Evolutionary conservation across 108 stramenopile genomes (phyloP).

Genomic region (Chaetoceros muelleri): DNA sequence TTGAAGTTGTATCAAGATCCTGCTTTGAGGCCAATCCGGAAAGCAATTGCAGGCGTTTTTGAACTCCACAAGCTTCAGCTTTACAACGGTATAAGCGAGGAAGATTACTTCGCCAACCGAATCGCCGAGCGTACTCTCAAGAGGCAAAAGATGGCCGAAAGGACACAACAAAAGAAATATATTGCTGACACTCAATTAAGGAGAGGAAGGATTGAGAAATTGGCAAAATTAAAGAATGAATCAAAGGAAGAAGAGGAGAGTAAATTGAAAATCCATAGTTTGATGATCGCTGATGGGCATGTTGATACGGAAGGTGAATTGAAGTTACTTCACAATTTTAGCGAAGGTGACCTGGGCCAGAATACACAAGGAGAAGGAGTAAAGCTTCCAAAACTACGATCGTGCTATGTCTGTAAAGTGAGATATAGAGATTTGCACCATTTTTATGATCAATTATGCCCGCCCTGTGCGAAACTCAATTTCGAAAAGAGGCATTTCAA

Average conservation of each 20-base stretch:
- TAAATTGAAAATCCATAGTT: conserved; percentile 10
- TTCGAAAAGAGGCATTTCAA: conserved; percentile 70
- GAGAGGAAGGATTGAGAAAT: conserved; percentile 47
- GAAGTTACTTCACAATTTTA: too few species aligned
- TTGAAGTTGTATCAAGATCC: conserved; percentile 28
- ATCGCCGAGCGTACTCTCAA: conserved; percentile 36
- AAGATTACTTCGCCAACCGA: conserved; percentile 32
- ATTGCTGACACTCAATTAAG: conserved; percentile 57
- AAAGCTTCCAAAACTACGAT: conserved; percentile 58
- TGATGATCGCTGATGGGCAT: conserved; percentile 72
- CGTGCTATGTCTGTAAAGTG: conserved; percentile 83
- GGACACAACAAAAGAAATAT: conserved; percentile 48
- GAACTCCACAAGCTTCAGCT: conserved; percentile 47
- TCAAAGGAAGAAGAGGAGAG: conserved; percentile 52
- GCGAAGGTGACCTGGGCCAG: conserved; percentile 1
- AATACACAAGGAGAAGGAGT: conserved; percentile 7
- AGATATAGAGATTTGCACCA: conserved; percentile 70
- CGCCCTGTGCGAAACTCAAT: conserved; percentile 71
- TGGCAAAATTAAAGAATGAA: conserved; percentile 42
- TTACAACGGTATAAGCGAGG: conserved; percentile 48
- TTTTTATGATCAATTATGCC: conserved; percentile 89
- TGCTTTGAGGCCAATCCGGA: conserved; percentile 58
- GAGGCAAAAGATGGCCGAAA: conserved; percentile 61
- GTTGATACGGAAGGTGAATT: conserved; percentile 27
- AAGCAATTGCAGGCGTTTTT: conserved; percentile 46